Base-by-base conservation (phyloP, 2,329 filamentous ascomycete genomes). In the Capronia coronata region DNA sequence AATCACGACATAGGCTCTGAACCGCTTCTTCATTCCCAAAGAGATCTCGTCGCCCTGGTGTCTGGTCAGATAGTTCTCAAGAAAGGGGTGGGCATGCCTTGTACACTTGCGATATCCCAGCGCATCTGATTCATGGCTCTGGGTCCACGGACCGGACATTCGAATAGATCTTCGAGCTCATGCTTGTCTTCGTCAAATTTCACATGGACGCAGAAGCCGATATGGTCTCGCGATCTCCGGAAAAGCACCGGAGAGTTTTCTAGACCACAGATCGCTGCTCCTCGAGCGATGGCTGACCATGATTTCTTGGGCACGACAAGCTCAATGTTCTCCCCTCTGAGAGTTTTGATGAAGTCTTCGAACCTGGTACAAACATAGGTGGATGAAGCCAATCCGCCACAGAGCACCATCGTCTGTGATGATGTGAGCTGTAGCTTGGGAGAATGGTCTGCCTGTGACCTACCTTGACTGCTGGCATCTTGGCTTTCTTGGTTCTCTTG, bases 271-370 rank as follows among this genome's bases (percentile, higher is more conserved):
- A 61, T 21, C 6, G 40, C 58, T 1, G 58, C 59, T 16, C 58
- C 58, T 29, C 42, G 47, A 3, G 46, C 51, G 18, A 61, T 55
- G 3, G 56, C 56, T 1, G 52, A 47, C 58, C 56, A 58, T 11
- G 58, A 29, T 2, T 51, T 37, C 1, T 21, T 3, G n/a, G 56
- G 57, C 2, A 42, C 46, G 4, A 55, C 34, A 2, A 56, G 38
- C 10, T 53, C 34, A 2, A 55, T 25, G 11, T 49, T 16, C 0
- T 35, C 32, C 1, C 43, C 38, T 6, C 16, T 13, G 19, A 59
- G 39, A 1, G 29, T 21, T 16, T 23, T 10, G 43, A 49, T 51
- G 41, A 52, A 60, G 13, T 51, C 16, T 22, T 57, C 25, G 32
- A 59, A 48, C 18, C 32, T 30, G 4, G 38, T 16, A 6, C 39